Base-by-base conservation (phyloP, 2,329 filamentous ascomycete species). In the Fusarium cyanostomum region DNA sequence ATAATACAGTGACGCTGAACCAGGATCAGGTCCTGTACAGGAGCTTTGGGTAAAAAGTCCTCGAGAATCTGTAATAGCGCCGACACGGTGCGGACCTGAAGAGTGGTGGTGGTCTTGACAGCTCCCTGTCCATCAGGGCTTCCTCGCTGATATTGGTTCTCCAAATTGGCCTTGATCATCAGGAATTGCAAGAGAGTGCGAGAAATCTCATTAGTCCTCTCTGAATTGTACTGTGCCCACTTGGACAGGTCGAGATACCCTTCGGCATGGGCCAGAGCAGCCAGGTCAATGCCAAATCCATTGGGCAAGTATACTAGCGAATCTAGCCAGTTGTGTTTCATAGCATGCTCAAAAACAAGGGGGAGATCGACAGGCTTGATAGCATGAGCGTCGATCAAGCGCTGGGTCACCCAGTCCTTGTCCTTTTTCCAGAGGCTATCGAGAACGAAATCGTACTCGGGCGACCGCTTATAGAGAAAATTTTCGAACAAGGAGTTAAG, bases 341-440 rank as follows among this genome's bases (percentile, higher is more conserved):
- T 80, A 3, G 92, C 92, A 71, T 96, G 92, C 51, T 81, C 79
- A 24, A 80, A 80, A 21, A 81, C 74, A 8, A 80, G 68, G 2
- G 78, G 77, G 16, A 81, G 69, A 56, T 81, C 79, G 5, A 75
- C 74, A n/a, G 79, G 91, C 71, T 92, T 89, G 44, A 90, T 80
- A 8, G 92, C 92, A 71, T 96, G 92, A 45, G 96, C 90, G 35
- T 89, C 89, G 74, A 94, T 87, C 30, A 99, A 86, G 56, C 91
- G 88, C 64, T 89, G 86, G 9, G 89, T 89, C 13, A 98, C 91
- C 90, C 93, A 98, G 16, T 89, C 85, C 66, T 89, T 91, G 73
- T 98, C 92, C 73, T 95, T 93, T 67, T 90, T 89, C 94, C 94
- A 98, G 7, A 97, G 80, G 56, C 92, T 94, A 72, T 97, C 90